phyloP scores from a whole-genome alignment of 371 early-diverging fungal species.

The Apophysomyces ossiformis region DNA sequence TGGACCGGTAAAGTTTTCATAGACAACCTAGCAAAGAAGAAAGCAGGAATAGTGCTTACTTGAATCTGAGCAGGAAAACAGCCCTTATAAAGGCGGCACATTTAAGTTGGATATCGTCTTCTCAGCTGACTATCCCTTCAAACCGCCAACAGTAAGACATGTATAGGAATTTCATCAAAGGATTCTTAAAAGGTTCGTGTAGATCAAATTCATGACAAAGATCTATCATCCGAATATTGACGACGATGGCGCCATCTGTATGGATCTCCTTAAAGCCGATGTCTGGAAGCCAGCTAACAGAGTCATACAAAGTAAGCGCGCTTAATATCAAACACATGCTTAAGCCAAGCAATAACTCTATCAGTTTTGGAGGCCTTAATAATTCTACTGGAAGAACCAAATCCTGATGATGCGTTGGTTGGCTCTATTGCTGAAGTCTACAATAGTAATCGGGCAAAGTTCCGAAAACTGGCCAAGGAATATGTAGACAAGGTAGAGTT shows the following conservation, averaged over 20 bases:
- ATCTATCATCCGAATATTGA: conserved; percentile 96
- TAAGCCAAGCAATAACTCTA: background rate
- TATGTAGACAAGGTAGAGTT: conserved; percentile 74
- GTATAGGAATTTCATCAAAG: background rate
- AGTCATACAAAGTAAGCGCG: conserved; percentile 56
- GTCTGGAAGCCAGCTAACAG: conserved; percentile 95
- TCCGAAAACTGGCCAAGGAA: conserved; percentile 80
- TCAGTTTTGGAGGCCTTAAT: conserved; percentile 75
- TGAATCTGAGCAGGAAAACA: conserved; percentile 38
- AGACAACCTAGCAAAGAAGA: too few species aligned
- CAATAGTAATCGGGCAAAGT: conserved; percentile 73
- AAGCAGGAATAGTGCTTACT: background rate
- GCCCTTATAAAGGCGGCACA: conserved; percentile 84
- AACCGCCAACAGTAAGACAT: conserved; percentile 79
- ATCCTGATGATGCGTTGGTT: conserved; percentile 92
- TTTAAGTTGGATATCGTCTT: conserved; percentile 86
- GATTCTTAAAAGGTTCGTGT: background rate
- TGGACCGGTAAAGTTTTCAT: conserved; percentile 43
- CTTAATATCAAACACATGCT: background rate
- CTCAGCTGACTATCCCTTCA: conserved; percentile 90
- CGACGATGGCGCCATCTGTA: conserved; percentile 80
- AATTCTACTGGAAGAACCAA: conserved; percentile 79
- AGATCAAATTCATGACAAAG: conserved; percentile 85
- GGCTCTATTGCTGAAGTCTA: conserved; percentile 84
- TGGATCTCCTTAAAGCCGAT: conserved; percentile 83